These are phyloP conservation scores for Coniosporium tulheliwenetii DNA, from an alignment of 2,329 filamentous ascomycete genomes.

Conservation along the genomic window DNA sequence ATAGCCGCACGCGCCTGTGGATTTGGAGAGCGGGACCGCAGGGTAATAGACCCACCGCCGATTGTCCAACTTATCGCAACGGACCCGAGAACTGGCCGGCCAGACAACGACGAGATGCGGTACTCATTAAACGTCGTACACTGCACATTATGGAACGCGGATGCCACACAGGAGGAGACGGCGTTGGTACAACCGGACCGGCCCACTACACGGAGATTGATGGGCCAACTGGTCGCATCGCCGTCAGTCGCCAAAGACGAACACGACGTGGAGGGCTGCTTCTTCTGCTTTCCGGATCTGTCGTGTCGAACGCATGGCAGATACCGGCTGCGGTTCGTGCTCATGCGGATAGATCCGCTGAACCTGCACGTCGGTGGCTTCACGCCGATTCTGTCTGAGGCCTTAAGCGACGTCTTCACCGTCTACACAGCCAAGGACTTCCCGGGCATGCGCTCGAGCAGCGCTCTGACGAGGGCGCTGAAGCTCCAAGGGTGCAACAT, in stretches of 20 bases:
- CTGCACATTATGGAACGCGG: slow-evolving; percentile 60
- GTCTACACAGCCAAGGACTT: slow-evolving; percentile 80
- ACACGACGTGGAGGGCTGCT: slow-evolving; percentile 56
- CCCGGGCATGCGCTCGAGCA: slow-evolving; percentile 68
- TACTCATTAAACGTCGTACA: slow-evolving; percentile 58
- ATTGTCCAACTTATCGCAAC: slow-evolving; percentile 61
- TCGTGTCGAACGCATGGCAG: slow-evolving; percentile 62
- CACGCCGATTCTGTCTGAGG: slow-evolving; percentile 32
- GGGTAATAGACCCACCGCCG: slow-evolving; percentile 70
- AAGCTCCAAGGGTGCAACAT: slow-evolving; percentile 72
- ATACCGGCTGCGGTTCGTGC: slow-evolving; percentile 60
- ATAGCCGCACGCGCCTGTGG: slow-evolving; percentile 65
- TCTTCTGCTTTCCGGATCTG: slow-evolving; percentile 75
- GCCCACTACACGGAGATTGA: slow-evolving; percentile 57
- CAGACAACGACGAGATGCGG: slow-evolving; percentile 42
- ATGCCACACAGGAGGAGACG: slow-evolving; percentile 51
- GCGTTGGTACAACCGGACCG: slow-evolving; percentile 54
- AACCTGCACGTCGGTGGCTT: slow-evolving; percentile 37
- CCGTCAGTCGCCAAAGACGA: slow-evolving; percentile 67
- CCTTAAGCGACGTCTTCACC: slow-evolving; percentile 55
- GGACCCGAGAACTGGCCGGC: slow-evolving; percentile 33
- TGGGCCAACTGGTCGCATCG: slow-evolving; percentile 65
- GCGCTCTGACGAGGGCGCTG: slow-evolving; percentile 53
- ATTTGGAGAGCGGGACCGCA: slow-evolving; percentile 66
- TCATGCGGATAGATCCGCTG: slow-evolving; percentile 54